Percentiles rank a stretch among this genome's conserved stretches.
Conservation (phyloP, 768 basidiomycete species). For the Tylopilus sp. region DNA sequence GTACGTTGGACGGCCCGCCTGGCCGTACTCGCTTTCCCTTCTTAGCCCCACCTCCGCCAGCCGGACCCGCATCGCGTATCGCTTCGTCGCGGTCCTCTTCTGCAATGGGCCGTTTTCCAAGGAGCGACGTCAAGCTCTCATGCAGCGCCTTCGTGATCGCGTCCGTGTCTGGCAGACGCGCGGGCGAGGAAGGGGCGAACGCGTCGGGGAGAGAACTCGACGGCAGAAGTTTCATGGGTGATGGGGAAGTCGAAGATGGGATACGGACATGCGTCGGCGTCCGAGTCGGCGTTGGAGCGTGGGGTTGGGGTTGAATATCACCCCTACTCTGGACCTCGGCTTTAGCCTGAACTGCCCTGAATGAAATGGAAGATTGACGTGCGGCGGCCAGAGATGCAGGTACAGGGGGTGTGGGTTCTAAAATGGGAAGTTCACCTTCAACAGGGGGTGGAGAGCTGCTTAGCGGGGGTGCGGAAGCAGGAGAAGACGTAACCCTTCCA, state of each 20-base stretch:
- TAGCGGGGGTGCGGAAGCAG: conserved; percentile 20
- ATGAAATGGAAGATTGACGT: background rate
- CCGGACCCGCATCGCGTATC: conserved; percentile 12
- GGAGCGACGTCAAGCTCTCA: conserved; percentile 62
- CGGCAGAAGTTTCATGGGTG: conserved; percentile 46
- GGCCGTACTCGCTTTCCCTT: conserved; percentile 39
- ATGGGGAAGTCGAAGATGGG: conserved; percentile 56
- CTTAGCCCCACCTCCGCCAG: conserved; percentile 3
- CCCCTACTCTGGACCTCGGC: too few relatives aligned
- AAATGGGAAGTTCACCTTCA: conserved; percentile 3
- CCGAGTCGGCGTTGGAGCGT: conserved; percentile 15
- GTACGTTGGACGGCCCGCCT: conserved; percentile 35
- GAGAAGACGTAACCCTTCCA: conserved; percentile 12
- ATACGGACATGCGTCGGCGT: conserved; percentile 34
- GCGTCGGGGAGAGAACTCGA: conserved; percentile 16
- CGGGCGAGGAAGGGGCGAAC: conserved; percentile 20
- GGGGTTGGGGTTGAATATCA: background rate
- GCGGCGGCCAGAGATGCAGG: background rate
- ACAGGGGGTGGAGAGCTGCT: conserved; percentile 28
- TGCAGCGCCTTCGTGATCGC: conserved; percentile 58
- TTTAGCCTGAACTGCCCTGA: conserved; percentile 24
- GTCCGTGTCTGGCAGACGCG: conserved; percentile 39
- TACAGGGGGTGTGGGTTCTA: background rate
- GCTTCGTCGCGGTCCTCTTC: conserved; percentile 34
- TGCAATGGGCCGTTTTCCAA: conserved; percentile 61